Conservation (phyloP, 2,329 filamentous ascomycete genomes). For the Ophiocordyceps australis region DNA sequence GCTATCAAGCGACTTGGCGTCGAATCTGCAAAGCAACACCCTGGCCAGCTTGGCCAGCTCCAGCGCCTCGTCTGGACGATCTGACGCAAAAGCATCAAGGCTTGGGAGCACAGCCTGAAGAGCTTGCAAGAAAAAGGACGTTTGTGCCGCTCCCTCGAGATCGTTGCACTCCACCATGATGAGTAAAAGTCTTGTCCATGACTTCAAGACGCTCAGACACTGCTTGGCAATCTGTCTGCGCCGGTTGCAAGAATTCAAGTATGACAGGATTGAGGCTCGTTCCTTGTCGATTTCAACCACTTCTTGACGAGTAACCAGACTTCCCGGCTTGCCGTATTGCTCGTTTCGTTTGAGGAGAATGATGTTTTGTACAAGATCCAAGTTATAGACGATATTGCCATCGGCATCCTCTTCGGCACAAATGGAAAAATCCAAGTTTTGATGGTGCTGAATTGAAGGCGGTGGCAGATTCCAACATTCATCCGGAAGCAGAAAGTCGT, state of each 20-base stretch:
- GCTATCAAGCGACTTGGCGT: conserved; percentile 26
- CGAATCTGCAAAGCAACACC: conserved; percentile 52
- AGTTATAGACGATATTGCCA: conserved; percentile 41
- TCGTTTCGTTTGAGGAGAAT: conserved; percentile 52
- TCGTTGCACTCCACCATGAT: conserved; percentile 72
- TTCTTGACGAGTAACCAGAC: conserved; percentile 30
- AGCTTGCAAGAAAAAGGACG: conserved; percentile 67
- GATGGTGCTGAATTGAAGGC: conserved; percentile 40
- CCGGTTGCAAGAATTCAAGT: conserved; percentile 45
- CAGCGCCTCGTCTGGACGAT: conserved; percentile 50
- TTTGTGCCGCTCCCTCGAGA: conserved; percentile 52
- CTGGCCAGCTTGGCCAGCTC: conserved; percentile 65
- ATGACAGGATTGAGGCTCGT: conserved; percentile 39
- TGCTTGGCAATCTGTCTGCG: conserved; percentile 35
- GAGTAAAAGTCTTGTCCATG: conserved; percentile 73
- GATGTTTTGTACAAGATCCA: conserved; percentile 55
- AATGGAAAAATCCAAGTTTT: conserved; percentile 46
- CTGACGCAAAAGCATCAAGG: conserved; percentile 57
- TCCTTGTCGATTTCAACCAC: conserved; percentile 34
- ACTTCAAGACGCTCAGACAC: conserved; percentile 50
- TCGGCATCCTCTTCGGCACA: conserved; percentile 45
- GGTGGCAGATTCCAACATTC: conserved; percentile 29
- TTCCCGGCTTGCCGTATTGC: conserved; percentile 26
- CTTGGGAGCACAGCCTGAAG: conserved; percentile 79
- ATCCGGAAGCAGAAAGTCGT: conserved; percentile 59